Percentiles rank a stretch among this genome's conserved stretches.
Evolutionary conservation across 495 filamentous ascomycete species (phyloP).

Genomic region (Rostrohypoxylon terebratum): DNA sequence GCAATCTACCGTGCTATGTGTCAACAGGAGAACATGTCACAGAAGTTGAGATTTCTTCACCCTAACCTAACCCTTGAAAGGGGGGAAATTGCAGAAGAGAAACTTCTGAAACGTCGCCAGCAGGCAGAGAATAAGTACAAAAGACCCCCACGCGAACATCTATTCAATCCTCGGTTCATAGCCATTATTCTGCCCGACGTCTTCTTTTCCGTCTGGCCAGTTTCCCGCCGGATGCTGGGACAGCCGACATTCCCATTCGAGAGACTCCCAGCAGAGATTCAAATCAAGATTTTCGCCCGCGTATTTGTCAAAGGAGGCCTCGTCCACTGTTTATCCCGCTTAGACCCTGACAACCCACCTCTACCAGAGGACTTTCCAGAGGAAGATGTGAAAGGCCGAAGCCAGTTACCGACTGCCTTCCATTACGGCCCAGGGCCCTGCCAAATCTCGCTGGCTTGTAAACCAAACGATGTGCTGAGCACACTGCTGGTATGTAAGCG

Average conservation of each 20-base stretch:
- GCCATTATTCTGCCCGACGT: neutral
- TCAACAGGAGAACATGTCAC: constrained; percentile 55
- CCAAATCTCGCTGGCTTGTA: constrained; percentile 38
- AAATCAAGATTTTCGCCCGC: constrained; percentile 48
- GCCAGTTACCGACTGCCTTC: constrained; percentile 45
- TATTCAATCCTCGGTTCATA: neutral
- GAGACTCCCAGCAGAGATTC: constrained; percentile 45
- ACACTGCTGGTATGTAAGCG: constrained; percentile 50
- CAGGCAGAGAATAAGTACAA: neutral
- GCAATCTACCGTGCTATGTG: constrained; percentile 35
- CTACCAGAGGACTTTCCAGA: constrained; percentile 25
- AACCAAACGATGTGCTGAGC: constrained; percentile 44
- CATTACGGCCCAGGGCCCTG: constrained; percentile 47
- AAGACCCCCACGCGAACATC: neutral
- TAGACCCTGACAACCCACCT: constrained; percentile 49
- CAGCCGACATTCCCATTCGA: constrained; percentile 44
- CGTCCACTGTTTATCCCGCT: constrained; percentile 55
- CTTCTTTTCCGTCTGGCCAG: neutral
- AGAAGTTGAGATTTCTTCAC: constrained; percentile 32
- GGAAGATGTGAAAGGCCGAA: neutral
- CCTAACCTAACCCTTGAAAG: constrained; percentile 40
- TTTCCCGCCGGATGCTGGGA: neutral
- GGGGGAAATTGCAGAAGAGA: neutral
- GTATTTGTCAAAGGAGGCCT: constrained; percentile 46
- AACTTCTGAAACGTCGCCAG: neutral